Evolutionary conservation across 495 filamentous ascomycete genomes (phyloP).

Genomic region (Darksidea phi): DNA sequence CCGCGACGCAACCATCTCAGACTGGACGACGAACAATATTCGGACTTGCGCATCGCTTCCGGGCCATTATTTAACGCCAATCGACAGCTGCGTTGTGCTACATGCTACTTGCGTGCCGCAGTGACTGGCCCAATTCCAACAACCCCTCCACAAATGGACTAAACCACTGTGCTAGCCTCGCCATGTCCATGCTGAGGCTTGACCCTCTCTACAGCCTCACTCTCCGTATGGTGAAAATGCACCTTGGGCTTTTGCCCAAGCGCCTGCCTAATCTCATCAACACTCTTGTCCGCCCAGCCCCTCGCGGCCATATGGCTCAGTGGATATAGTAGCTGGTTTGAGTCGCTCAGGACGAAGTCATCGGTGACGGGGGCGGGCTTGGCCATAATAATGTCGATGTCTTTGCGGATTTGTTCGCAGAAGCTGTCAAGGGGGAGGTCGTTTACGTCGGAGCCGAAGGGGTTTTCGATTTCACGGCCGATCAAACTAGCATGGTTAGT

Average conservation of each 20-base stretch:
- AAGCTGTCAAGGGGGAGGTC: constrained; percentile 78
- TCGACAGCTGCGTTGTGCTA: too few relatives aligned
- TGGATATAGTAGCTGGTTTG: constrained; percentile 69
- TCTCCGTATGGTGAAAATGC: constrained; percentile 6
- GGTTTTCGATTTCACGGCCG: constrained; percentile 83
- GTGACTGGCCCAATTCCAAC: too few relatives aligned
- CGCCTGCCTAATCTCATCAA: constrained; percentile 59
- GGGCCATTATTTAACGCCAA: too few relatives aligned
- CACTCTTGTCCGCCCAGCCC: constrained; percentile 60
- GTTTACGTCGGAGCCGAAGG: constrained; percentile 84
- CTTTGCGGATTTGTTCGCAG: constrained; percentile 67
- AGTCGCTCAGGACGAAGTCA: constrained; percentile 56
- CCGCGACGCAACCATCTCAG: too few relatives aligned
- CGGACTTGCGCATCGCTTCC: too few relatives aligned
- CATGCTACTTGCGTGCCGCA: too few relatives aligned
- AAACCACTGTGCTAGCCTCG: too few relatives aligned
- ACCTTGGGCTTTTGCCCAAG: constrained; percentile 38
- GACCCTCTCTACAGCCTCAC: not conserved
- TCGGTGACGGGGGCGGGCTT: constrained; percentile 54
- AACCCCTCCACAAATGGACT: too few relatives aligned
- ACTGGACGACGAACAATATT: too few relatives aligned
- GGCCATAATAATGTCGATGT: constrained; percentile 71
- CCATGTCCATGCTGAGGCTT: constrained; percentile 16
- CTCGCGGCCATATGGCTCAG: constrained; percentile 58
- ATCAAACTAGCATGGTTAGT: constrained; percentile 14